Evolutionary conservation across 2,329 filamentous ascomycete species (phyloP), one percentile per base, ranked within the genome.

Genomic region (Cordyceps tenuipes): DNA sequence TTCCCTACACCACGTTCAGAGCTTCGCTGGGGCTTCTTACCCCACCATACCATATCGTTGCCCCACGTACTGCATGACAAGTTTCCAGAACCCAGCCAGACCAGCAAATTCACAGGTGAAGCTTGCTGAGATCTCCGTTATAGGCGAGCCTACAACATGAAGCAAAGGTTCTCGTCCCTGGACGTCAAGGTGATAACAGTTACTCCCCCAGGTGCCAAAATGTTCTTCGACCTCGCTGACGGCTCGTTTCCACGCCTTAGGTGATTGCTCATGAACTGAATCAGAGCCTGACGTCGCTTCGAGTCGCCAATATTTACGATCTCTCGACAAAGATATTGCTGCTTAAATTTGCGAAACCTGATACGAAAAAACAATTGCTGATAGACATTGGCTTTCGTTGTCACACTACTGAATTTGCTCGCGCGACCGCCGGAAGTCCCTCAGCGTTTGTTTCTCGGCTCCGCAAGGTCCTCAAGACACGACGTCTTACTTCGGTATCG

Each of bases 381-480:
- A 85, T 99, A 67, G 94, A 99, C 72, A 94, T 90, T 1, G 94
- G 94, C 34, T 99, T 99, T 74, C 91, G 94, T 70, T 95, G 91
- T 73, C 94, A 99, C 71, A 80, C 97, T 61, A 97, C 94, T 36
- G 86, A 88, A 67, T 99, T 96, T 77, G 85, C 89, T 31, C 89
- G 94, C 65, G 88, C 91, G 0, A 93, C 93, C 1, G 90, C 92
- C 5, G 83, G 89, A 19, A 85, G 87, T 0, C 94, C 94, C 2
- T 96, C 91, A 7, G 79, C 82, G 48, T 99, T 99, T 71, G 91
- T 97, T 51, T 82, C 87, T 52, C 84, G 90, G 61, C 77, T 99
- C 61, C 87, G 94, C 66, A 97, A 96, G 75, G 88, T 85, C 68
- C 82, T 99, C 57, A 94, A 93, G 73, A 95, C 92, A 10, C 82